Evolutionary conservation across 2,329 filamentous ascomycete genomes (phyloP).

Genomic region (Monosporascus cannonballus): DNA sequence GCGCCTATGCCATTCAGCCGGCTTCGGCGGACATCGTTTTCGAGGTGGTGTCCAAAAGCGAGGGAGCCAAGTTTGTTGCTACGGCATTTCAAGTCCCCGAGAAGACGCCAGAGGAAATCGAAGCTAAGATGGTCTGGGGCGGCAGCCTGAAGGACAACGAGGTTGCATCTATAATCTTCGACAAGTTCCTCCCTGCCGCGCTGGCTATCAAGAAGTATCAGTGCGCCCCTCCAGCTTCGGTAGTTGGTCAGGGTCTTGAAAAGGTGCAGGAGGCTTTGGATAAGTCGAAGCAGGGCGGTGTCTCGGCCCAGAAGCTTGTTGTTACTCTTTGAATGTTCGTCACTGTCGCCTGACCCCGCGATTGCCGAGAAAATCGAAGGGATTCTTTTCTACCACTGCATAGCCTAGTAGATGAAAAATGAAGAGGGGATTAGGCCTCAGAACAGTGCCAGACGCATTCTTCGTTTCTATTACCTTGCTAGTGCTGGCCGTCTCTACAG

Average conservation of each 20-base stretch:
- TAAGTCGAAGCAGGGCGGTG: constrained; percentile 11
- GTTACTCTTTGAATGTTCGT: constrained; percentile 13
- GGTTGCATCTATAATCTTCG: constrained; percentile 17
- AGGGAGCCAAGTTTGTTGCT: constrained; percentile 15
- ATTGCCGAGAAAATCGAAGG: too few species aligned
- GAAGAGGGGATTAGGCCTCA: too few species aligned
- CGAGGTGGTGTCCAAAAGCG: constrained; percentile 11
- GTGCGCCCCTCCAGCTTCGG: constrained; percentile 17
- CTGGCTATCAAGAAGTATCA: constrained; percentile 18
- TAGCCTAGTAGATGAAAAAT: too few species aligned
- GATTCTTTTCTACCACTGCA: too few species aligned
- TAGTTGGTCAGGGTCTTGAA: constrained; percentile 25
- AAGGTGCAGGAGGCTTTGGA: constrained; percentile 24
- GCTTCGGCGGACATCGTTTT: constrained; percentile 10
- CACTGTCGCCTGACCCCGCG: too few species aligned
- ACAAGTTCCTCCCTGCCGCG: constrained; percentile 19
- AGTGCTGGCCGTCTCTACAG: too few species aligned
- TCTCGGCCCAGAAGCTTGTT: constrained; percentile 34
- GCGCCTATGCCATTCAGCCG: constrained; percentile 12
- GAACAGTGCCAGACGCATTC: too few species aligned
- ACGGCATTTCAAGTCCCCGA: constrained; percentile 6
- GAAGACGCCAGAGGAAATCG: constrained; percentile 4
- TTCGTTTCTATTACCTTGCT: too few species aligned
- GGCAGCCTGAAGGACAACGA: constrained; percentile 15
- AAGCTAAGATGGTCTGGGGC: constrained; percentile 16